Base-by-base conservation (phyloP, 768 basidiomycete genomes). In the Termitomyces sp. region DNA sequence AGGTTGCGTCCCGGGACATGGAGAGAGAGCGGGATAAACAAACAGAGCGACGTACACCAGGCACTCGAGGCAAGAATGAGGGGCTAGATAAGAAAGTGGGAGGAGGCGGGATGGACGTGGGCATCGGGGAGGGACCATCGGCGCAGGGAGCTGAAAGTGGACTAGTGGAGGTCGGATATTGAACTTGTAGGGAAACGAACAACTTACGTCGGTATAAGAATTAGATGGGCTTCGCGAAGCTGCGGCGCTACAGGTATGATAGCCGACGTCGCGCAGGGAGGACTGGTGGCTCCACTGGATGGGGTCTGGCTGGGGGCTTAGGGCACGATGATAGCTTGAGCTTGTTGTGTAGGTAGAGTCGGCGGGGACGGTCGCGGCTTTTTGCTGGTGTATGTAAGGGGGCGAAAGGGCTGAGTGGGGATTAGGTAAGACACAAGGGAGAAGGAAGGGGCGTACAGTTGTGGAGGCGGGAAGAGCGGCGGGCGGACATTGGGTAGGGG, bases 51-150 rank as follows among this genome's bases (percentile, higher is more conserved):
- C 17, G 40, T 41, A 21, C n/a, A 19, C 39, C n/a, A 40, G n/a
- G 39, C 39, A 43, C n/a, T n/a, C n/a, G n/a, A n/a, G n/a, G n/a
- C n/a, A n/a, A n/a, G n/a, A n/a, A n/a, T 12, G 44, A 5, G 14
- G 14, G n/a, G 3, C 25, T 51, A 51, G 17, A 51, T 23, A 35
- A 57, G 43, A 10, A 51, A 57, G 7, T 44, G 49, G 1, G 47
- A 9, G 8, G 47, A n/a, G 10, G 55, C 28, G 5, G 54, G 14
- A 28, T 48, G 54, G 8, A 23, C 37, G 14, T 60, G 55, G 2
- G 59, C 8, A 21, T 60, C 56, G 3, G 59, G 55, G 43, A 60
- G 59, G 23, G 59, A 60, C 59, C 59, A 60, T 6, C 59, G 53
- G 17, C 59, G 59, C 7, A 54, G 10, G 23, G 55, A 42, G 16